phyloP scores from a whole-genome alignment of 1,139 yeast genomes.

The Kodamaea arcana region DNA sequence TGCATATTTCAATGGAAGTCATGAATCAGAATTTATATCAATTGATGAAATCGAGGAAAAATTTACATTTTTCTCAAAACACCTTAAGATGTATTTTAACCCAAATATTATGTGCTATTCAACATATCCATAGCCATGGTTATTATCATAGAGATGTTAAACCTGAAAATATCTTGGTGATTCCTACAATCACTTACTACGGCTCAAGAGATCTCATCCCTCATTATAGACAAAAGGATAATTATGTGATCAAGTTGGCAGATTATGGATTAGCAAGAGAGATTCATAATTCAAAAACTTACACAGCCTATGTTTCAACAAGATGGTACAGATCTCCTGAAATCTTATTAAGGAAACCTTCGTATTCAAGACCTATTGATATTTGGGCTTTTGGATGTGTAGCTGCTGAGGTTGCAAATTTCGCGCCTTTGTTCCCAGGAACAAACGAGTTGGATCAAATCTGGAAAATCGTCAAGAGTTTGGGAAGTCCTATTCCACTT shows the following conservation, averaged over 20 bases:
- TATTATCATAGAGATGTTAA: conserved; percentile 88
- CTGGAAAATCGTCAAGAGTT: conserved; percentile 55
- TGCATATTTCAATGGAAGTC: conserved; percentile 85
- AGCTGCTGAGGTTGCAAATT: conserved; percentile 74
- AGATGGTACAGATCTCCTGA: conserved; percentile 98
- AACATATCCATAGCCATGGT: conserved; percentile 72
- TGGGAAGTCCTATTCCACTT: conserved; percentile 60
- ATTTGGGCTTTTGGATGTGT: conserved; percentile 94
- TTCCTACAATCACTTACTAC: conserved; percentile 53
- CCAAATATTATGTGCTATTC: conserved; percentile 71
- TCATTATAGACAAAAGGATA: conserved; percentile 34
- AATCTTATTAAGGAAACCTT: conserved; percentile 62
- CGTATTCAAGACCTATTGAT: conserved; percentile 76
- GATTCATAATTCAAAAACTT: conserved; percentile 48
- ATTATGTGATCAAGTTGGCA: conserved; percentile 73
- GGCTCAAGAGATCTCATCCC: conserved; percentile 42
- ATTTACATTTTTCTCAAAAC: conserved; percentile 48
- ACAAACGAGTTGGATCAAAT: conserved; percentile 73
- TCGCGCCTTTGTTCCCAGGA: conserved; percentile 84
- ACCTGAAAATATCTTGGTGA: conserved; percentile 70
- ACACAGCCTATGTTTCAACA: conserved; percentile 83
- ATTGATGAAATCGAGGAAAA: conserved; percentile 56
- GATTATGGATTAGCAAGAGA: conserved; percentile 89
- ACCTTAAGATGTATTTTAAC: conserved; percentile 62
- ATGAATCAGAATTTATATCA: conserved; percentile 80